Conservation (phyloP, 305 asterid species). For the Fraxinus paxiana region DNA sequence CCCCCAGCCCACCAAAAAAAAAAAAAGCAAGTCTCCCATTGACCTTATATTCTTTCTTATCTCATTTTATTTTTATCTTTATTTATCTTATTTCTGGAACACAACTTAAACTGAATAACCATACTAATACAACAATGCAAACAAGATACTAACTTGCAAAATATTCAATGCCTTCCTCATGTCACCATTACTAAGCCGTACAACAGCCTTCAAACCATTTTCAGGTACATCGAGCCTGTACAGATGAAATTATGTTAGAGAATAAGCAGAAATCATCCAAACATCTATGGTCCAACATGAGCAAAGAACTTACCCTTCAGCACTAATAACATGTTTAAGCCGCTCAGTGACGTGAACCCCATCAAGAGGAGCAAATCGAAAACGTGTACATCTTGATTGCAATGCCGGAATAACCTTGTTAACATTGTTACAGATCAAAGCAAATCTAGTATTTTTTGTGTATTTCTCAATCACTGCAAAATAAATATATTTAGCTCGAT, state of each 20-base stretch:
- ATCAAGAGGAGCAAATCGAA: slow-evolving; percentile 97
- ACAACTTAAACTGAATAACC: neutral
- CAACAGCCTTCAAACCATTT: slow-evolving; percentile 81
- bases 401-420: slow-evolving; percentile 92
- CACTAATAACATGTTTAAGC: slow-evolving; percentile 68
- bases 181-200: slow-evolving; percentile 87
- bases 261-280: slow-evolving; percentile 11
- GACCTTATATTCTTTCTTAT: neutral
- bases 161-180: slow-evolving; percentile 96
- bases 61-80: neutral
- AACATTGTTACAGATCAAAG: slow-evolving; percentile 89
- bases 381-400: slow-evolving; percentile 98
- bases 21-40: slow-evolving; percentile 1
- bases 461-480: slow-evolving; percentile 89
- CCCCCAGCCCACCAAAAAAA: slow-evolving; percentile 6
- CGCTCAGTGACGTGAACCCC: slow-evolving; percentile 71
- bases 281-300: neutral
- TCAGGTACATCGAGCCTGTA: slow-evolving; percentile 89
- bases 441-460: slow-evolving; percentile 86
- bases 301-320: slow-evolving; percentile 64
- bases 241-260: slow-evolving; percentile 17
- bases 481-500: slow-evolving; percentile 18
- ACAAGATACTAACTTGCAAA: slow-evolving; percentile 62
- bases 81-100: neutral
- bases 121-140: slow-evolving; percentile 12